Evolutionary conservation across 441 rosid species (phyloP).

Genomic region (Flueggea neowawraea): DNA sequence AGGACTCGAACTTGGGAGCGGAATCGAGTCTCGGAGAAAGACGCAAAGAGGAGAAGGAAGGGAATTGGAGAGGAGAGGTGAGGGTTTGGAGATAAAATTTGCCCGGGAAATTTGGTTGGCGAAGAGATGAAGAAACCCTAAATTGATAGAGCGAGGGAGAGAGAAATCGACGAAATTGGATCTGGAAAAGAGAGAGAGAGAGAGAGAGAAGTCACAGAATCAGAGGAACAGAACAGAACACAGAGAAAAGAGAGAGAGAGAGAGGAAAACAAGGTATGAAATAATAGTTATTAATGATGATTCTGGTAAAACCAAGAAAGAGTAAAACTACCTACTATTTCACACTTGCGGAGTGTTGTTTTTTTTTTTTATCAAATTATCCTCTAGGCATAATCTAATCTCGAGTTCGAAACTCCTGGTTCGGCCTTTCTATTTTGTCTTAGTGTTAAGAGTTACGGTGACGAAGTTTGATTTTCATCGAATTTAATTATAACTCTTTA

Average conservation of each 20-base stretch:
- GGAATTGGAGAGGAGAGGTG: conserved; percentile 13
- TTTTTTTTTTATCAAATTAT: no score
- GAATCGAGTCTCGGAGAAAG: conserved; percentile 23
- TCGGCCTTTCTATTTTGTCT: no score
- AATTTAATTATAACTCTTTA: no score
- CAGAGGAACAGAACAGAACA: conserved; percentile 4
- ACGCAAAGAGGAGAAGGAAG: background rate
- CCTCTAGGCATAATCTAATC: no score
- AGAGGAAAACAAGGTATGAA: no score
- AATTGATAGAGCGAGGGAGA: conserved; percentile 11
- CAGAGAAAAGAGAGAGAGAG: background rate
- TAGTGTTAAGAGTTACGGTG: no score
- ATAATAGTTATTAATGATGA: no score
- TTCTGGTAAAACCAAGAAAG: no score
- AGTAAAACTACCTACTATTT: no score
- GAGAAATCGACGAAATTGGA: conserved; percentile 33
- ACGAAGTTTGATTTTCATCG: no score
- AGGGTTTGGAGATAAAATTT: conserved; percentile 13
- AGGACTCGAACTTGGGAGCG: conserved; percentile 12
- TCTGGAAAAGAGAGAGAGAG: conserved; percentile 25
- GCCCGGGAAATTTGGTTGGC: background rate
- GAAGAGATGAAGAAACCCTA: conserved; percentile 24
- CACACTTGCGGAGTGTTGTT: no score
- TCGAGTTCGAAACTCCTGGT: no score
- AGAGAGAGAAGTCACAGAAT: conserved; percentile 3